Base-by-base conservation (phyloP, 768 basidiomycete genomes). In the Trametes meyenii region DNA sequence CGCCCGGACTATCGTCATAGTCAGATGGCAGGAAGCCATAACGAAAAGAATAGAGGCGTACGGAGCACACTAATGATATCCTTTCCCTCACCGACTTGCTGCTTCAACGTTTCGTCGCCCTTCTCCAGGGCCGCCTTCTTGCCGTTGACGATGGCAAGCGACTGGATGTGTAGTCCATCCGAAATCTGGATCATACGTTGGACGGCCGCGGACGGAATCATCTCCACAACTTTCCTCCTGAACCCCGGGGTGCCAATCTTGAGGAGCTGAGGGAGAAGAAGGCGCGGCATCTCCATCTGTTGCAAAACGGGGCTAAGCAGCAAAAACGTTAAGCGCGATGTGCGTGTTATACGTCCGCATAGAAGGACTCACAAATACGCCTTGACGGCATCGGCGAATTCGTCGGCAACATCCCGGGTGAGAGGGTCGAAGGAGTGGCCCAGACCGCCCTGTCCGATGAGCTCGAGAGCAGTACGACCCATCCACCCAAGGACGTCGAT, bases 41-140 rank as follows among this genome's bases (percentile, higher is more conserved):
- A 26, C 2, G 19, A 5, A 42, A 35, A n/a, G 39, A 36, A 26
- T 26, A 2, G 44, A 23, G 3, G 65, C 78, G 26, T 63, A 83
- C 81, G 68, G 26, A 82, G 64, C 45, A 81, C 72, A 53, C 77
- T 81, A 61, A 82, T 72, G 23, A 83, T 75, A 65, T 82, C 81
- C 49, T 78, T 78, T 8, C 76, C 77, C 58, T 71, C 70, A 11
- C 73, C 74, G 42, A 74, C 69, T 57, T 75, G 72, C n/a, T 58
- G 63, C 12, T 63, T 55, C 11, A 76, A 65, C 5, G 67, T 72
- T 42, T 74, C 71, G 36, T 77, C 77, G 3, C 75, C 77, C 23
- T 69, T 66, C 16, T 59, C 65, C 2, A 80, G 45, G 1, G 75
- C 71, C 35, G 61, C 66, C 58, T 73, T 76, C 68, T 81, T 81